These are phyloP conservation scores for Globisporangium heterothallicum DNA, from an alignment of 352 stramenopile species.

Conservation along the genomic window DNA sequence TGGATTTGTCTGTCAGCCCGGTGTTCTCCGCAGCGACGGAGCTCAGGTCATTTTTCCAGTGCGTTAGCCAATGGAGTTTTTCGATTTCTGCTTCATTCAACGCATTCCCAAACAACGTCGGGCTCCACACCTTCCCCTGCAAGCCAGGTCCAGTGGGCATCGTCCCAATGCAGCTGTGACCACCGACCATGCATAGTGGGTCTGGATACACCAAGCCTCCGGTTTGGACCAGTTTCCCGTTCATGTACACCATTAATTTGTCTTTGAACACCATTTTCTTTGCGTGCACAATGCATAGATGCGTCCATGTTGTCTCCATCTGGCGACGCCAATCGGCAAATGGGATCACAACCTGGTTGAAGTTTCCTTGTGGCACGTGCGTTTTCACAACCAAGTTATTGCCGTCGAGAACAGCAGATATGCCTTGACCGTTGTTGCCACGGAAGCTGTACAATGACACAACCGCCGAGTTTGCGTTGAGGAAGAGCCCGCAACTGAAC, in stretches of 20 bases:
- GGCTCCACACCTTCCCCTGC: conserved; percentile 70
- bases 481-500: conserved; percentile 54
- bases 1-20: conserved; percentile 64
- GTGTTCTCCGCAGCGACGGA: conserved; percentile 59
- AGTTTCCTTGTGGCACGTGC: conserved; percentile 30
- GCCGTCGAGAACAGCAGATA: conserved; percentile 52
- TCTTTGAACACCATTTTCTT: conserved; percentile 90
- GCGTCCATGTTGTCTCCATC: conserved; percentile 60
- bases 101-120: conserved; percentile 65
- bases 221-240: conserved; percentile 51
- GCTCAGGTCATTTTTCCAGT: conserved; percentile 69
- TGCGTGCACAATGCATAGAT: conserved; percentile 73
- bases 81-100: conserved; percentile 62
- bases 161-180: conserved; percentile 68
- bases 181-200: conserved; percentile 53
- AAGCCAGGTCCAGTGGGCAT: conserved; percentile 41
- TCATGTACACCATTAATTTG: conserved; percentile 69
- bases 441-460: conserved; percentile 73
- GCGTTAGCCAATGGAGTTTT: conserved; percentile 65
- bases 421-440: conserved; percentile 65
- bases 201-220: conserved; percentile 74
- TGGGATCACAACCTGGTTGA: conserved; percentile 50
- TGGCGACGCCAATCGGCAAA: conserved; percentile 39
- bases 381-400: conserved; percentile 54
- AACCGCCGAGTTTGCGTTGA: conserved; percentile 25